Conservation (phyloP, 2,329 filamentous ascomycete species). For the Fusarium anthophilum region DNA sequence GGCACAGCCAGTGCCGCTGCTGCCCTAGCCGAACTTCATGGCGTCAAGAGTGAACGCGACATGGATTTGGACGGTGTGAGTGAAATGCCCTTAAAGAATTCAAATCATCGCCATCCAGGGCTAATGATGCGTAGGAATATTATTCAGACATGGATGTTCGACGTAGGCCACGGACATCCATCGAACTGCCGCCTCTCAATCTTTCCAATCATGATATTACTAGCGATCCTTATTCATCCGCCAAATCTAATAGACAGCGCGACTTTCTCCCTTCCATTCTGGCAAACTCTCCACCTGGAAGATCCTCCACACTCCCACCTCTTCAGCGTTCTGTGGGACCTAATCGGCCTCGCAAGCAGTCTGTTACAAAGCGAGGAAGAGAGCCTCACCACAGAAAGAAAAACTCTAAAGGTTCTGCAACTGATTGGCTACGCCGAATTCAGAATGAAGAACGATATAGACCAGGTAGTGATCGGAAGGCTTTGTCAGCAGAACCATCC, state of each 20-base stretch:
- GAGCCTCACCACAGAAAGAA: conserved; percentile 83
- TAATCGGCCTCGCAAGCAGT: conserved; percentile 83
- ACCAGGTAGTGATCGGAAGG: conserved; percentile 77
- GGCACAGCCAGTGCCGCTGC: conserved; percentile 78
- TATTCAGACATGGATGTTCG: conserved; percentile 76
- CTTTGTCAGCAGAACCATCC: conserved; percentile 85
- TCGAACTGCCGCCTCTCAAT: conserved; percentile 78
- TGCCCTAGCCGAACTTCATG: conserved; percentile 83
- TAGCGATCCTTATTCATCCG: conserved; percentile 76
- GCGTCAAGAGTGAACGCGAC: conserved; percentile 78
- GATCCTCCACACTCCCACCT: conserved; percentile 88
- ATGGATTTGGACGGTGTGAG: conserved; percentile 82
- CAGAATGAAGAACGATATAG: conserved; percentile 73
- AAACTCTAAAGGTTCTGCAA: conserved; percentile 75
- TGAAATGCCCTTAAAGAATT: conserved; percentile 45
- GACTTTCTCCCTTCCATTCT: conserved; percentile 87
- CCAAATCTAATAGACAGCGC: conserved; percentile 69
- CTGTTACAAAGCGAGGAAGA: conserved; percentile 80
- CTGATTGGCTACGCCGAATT: conserved; percentile 69
- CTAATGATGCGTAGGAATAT: conserved; percentile 62
- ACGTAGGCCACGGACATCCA: conserved; percentile 71
- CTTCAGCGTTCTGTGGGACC: conserved; percentile 78
- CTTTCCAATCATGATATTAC: conserved; percentile 67
- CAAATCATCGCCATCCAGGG: conserved; percentile 14
- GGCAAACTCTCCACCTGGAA: conserved; percentile 81